Base-by-base conservation (phyloP, 371 early-diverging fungal genomes). In the Blakeslea trispora region DNA sequence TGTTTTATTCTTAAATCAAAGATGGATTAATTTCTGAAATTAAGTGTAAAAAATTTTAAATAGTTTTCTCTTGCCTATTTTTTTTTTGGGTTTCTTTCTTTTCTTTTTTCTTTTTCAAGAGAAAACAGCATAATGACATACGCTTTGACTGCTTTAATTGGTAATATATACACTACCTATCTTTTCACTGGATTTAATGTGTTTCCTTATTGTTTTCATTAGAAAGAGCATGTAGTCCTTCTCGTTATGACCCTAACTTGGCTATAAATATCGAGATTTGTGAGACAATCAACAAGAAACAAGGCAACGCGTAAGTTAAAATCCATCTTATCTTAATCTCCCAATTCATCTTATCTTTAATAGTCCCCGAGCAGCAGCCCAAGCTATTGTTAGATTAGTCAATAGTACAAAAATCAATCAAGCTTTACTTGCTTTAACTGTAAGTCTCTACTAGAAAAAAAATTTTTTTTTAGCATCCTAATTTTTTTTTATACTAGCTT, bases 261-360 rank as follows among this genome's bases (percentile, higher is more conserved):
- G 82, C 87, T 14, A 79, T 96, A 43, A 93, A 95, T 72, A 81
- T 95, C 41, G 96, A 96, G 73, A 93, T 97, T 45, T 91, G 92
- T 69, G 98, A 96, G 64, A 72, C 92, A 43, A 91, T 97, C 63
- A 97, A 95, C 68, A 81, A 85, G 57, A 93, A 92, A 64, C 85
- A 89, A 64, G 89, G 91, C 56, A 90, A 82, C 68, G 86, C 79
- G 93, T 89, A 85, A 72, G 82, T 72, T 5, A 31, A 23, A n/a
- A 7, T 28, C 8, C 17, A 37, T n/a, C 23, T 11, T 14, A 13
- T 14, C 17, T 3, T 43, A 10, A 1, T 13, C n/a, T 23, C 14
- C 15, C 8, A 23, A 42, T 0, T 42, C 31, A 10, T 18, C n/a
- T 31, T 22, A 7, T 13, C 40, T 6, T 8, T 34, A 23, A 45